phyloP scores from a whole-genome alignment of 2,329 filamentous ascomycete species.

The Aspergillus uvarum region DNA sequence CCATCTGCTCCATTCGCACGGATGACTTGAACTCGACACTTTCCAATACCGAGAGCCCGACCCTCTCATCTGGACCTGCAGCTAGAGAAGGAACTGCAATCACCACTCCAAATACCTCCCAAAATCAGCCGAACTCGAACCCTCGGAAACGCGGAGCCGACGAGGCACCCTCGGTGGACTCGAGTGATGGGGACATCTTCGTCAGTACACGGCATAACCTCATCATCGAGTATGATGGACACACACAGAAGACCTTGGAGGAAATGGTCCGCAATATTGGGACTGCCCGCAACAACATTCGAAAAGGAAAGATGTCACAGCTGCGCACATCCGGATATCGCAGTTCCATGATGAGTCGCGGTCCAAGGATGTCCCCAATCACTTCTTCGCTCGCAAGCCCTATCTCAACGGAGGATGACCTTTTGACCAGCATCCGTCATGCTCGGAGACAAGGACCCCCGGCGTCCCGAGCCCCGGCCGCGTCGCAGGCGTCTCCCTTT shows the following conservation, averaged over 20 bases:
- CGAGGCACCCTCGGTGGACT: slow-evolving; percentile 33
- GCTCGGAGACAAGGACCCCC: slow-evolving; percentile 21
- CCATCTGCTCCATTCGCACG: slow-evolving; percentile 43
- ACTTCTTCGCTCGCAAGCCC: background rate
- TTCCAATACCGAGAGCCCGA: background rate
- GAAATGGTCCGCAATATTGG: slow-evolving; percentile 79
- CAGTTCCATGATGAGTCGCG: slow-evolving; percentile 17
- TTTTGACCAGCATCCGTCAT: slow-evolving; percentile 29
- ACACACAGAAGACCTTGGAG: slow-evolving; percentile 80
- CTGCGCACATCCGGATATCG: slow-evolving; percentile 30
- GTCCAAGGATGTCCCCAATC: background rate
- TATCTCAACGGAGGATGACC: slow-evolving; percentile 9
- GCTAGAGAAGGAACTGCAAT: background rate
- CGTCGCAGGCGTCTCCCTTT: slow-evolving; percentile 58
- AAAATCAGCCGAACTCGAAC: slow-evolving; percentile 20
- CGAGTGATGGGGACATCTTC: slow-evolving; percentile 42
- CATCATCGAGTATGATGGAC: slow-evolving; percentile 88
- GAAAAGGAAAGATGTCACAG: slow-evolving; percentile 71
- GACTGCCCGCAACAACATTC: slow-evolving; percentile 75
- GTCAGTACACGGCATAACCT: slow-evolving; percentile 73
- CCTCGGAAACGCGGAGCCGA: slow-evolving; percentile 39
- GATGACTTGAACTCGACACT: slow-evolving; percentile 20
- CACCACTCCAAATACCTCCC: slow-evolving; percentile 11
- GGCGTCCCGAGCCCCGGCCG: slow-evolving; percentile 51
- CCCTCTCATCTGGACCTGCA: slow-evolving; percentile 5